Evolutionary conservation across 208 protist species (phyloP), one percentile per base, ranked within the genome.

Genomic region (Paratrypanosoma confusum): DNA sequence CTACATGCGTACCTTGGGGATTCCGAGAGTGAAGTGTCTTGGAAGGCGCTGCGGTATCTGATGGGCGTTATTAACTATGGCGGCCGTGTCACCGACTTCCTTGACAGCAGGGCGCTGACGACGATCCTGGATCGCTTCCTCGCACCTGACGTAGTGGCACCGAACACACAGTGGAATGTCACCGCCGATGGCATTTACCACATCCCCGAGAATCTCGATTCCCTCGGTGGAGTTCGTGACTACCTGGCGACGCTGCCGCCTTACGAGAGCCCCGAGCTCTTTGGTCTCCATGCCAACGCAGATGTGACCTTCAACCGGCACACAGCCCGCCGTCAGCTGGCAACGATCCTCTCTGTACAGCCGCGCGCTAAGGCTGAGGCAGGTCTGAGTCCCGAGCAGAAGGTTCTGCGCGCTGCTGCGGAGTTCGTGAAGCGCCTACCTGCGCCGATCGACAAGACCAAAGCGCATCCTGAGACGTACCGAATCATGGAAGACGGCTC

Each of bases 281-380:
- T 98, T 64, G 96, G 96, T 20, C 75, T 98, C 25, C 91, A 98
- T 60, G 70, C 61, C 7, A 97, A 97, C 65, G 95, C 96, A 6
- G 88, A 93, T 50, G 95, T 97, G 57, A 93, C 85, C 5, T 90
- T 74, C 57, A 94, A 95, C 48, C 76, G 75, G 50, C 85, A 66
- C 22, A 91, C 94, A 26, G 85, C 91, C 13, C 64, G 76, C 2
- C 65, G 63, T 26, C 67, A 97, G 64, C 69, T 97, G 23, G 57
- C 71, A 3, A 54, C 84, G 4, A 77, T 96, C 17, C 52, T 97
- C 16, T 76, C 73, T 0, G 74, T 97, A 36, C 91, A 97, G 69
- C 92, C 93, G 5, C 71, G 84, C 42, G 59, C 65, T 5, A 85
- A 84, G 46, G 66, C 44, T 31, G 56, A 43, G 16, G 53, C 59